Evolutionary conservation across 2,329 filamentous ascomycete genomes (phyloP).

Genomic region (Ophiostoma ulmi): DNA sequence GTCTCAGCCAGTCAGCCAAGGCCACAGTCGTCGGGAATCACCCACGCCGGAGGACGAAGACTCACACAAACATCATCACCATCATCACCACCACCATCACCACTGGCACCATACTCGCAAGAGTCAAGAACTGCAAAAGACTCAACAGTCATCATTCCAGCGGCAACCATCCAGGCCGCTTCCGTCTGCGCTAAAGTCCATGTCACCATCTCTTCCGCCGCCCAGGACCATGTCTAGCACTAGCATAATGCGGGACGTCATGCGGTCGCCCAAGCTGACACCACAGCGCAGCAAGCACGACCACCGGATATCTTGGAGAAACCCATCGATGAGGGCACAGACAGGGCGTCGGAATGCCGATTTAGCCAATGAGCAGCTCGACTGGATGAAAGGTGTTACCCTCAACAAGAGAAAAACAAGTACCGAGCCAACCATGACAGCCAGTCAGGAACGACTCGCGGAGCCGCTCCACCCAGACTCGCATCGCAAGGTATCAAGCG

Average conservation of each 20-base stretch:
- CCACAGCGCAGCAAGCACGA: conserved; percentile 39
- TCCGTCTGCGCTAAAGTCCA: conserved; percentile 13
- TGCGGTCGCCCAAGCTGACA: conserved; percentile 35
- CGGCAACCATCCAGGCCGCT: neutral
- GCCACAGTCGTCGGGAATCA: conserved; percentile 16
- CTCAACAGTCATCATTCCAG: neutral
- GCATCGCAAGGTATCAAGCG: conserved; percentile 24
- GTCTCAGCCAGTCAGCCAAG: conserved; percentile 16
- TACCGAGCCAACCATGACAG: conserved; percentile 31
- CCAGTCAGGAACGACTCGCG: conserved; percentile 16
- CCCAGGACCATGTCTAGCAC: conserved; percentile 18
- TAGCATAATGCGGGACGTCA: conserved; percentile 19
- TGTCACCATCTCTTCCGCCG: conserved; percentile 18
- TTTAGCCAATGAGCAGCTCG: conserved; percentile 54
- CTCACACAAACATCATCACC: neutral
- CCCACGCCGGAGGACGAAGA: conserved; percentile 13
- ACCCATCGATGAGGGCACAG: conserved; percentile 55
- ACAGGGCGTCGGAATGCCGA: conserved; percentile 38
- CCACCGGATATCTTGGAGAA: conserved; percentile 46
- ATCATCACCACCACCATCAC: neutral
- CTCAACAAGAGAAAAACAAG: conserved; percentile 53
- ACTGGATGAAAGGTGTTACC: conserved; percentile 65
- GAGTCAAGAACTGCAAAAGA: neutral
- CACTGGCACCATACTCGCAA: conserved; percentile 2
- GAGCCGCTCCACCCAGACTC: conserved; percentile 1